Base-by-base conservation (phyloP, 305 asterid species). In the Stenogyne calaminthoides region DNA sequence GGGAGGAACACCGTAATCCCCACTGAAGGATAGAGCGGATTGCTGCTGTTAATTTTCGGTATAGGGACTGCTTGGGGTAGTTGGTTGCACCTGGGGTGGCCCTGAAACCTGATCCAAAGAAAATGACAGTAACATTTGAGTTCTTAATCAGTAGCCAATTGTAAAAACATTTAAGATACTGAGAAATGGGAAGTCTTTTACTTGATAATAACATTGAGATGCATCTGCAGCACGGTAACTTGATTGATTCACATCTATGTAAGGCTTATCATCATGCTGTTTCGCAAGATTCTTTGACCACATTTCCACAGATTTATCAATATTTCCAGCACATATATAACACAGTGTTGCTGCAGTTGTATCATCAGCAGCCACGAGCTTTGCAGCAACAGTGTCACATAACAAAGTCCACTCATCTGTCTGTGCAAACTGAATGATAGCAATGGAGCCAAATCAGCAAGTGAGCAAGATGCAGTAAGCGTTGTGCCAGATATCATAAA, bases 291-390 rank as follows among this genome's bases (percentile, higher is more conserved):
- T 84, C 84, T 83, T 89, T 8, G 99, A 95, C 99, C 99, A 95
- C 70, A 92, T 95, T 81, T 89, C 98, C 64, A 95, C 92, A 51
- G 96, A 85, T 84, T 84, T 91, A 82, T 95, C 98, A 57, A 95
- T 95, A 81, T 92, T 95, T 80, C 98, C 97, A 78, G 99, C 95
- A 84, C 98, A 92, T 74, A 95, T 92, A 74, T 92, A 95, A 78
- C 97, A 92, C 6, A 92, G 88, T 27, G 96, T 92, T 40, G 99
- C 98, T 29, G 98, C 89, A 73, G 93, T 85, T 6, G 91, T 86
- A 82, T 88, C 80, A 72, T 89, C 96, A 80, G 92, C 90, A 83
- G 90, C 85, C 89, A 89, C 84, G 63, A 95, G 96, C 81, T 96
- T 89, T 72, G 95, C 88, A 80, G 96, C 99, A 78, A 95, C 96